A percentile compares a stretch with the other conserved stretches of the same genome.
These are phyloP conservation scores for Curvularia sp. DNA, from an alignment of 2,329 filamentous ascomycete genomes.

Conservation along the genomic window DNA sequence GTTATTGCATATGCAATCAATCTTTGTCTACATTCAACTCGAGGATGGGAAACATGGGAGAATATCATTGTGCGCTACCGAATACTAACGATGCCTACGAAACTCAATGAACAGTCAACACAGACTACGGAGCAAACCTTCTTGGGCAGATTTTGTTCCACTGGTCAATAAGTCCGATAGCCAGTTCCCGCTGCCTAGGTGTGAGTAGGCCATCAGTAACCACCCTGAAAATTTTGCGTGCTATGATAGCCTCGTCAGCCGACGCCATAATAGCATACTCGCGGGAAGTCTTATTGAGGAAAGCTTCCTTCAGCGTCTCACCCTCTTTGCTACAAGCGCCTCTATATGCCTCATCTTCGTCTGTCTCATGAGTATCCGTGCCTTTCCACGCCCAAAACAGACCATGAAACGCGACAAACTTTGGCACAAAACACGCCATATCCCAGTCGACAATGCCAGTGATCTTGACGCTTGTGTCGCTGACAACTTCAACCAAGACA, in stretches of 20 bases:
- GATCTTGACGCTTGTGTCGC: constrained; percentile 7
- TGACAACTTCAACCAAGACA: constrained; percentile 31
- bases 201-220: neutral
- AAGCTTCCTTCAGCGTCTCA: neutral
- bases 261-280: neutral
- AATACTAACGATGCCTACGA: neutral
- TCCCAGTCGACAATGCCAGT: constrained; percentile 47
- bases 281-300: neutral
- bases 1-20: neutral
- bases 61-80: neutral
- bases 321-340: neutral
- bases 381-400: constrained; percentile 15
- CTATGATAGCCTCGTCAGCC: neutral
- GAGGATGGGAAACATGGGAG: neutral
- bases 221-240: constrained; percentile 7
- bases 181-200: neutral
- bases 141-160: constrained; percentile 4
- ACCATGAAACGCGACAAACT: constrained; percentile 27
- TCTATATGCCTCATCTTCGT: constrained; percentile 5
- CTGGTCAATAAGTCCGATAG: neutral
- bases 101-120: too few relatives aligned
- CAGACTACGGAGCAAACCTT: neutral
- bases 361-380: neutral
- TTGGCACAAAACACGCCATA: constrained; percentile 37
- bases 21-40: neutral